A percentile compares a stretch with the other conserved stretches of the same genome.
phyloP scores from a whole-genome alignment of 257 asterid species.

The Gynochthodes officinalis region DNA sequence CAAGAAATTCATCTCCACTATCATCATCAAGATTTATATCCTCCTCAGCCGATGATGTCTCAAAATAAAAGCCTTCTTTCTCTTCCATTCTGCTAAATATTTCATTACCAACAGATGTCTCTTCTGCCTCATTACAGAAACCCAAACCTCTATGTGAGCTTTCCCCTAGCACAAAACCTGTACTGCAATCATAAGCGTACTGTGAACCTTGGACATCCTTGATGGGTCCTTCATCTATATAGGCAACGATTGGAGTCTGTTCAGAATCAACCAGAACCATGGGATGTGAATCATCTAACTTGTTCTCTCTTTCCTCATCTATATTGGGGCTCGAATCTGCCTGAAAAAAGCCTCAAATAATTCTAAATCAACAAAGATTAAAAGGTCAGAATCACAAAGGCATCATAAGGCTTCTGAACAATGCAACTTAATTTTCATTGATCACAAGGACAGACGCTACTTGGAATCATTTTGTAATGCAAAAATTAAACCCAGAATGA shows the following conservation, averaged over 20 bases:
- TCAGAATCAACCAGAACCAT: slow-evolving; percentile 46
- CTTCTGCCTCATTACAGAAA: slow-evolving; percentile 47
- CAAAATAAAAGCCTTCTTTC: slow-evolving; percentile 41
- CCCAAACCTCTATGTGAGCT: slow-evolving; percentile 75
- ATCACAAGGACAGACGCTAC: background rate
- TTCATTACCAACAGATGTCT: slow-evolving; percentile 38
- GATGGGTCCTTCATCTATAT: slow-evolving; percentile 48
- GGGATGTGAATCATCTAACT: slow-evolving; percentile 35
- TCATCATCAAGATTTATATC: slow-evolving; percentile 31
- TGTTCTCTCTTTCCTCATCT: slow-evolving; percentile 30
- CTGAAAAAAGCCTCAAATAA: slow-evolving; percentile 38
- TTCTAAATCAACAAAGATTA: slow-evolving; percentile 21
- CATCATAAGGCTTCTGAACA: background rate
- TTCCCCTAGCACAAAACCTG: slow-evolving; percentile 59
- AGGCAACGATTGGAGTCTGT: slow-evolving; percentile 54
- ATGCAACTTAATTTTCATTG: background rate
- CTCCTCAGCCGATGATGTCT: slow-evolving; percentile 40
- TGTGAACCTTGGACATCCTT: slow-evolving; percentile 39
- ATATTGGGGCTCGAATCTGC: slow-evolving; percentile 24
- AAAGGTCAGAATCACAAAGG: slow-evolving; percentile 15
- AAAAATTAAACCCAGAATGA: background rate
- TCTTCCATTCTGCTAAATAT: slow-evolving; percentile 42
- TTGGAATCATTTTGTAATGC: background rate
- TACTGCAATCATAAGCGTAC: slow-evolving; percentile 51
- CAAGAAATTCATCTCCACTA: slow-evolving; percentile 34